Percentiles rank a stretch among this genome's conserved stretches.
phyloP scores from a whole-genome alignment of 2,329 filamentous ascomycete genomes.

The Coniochaeta sp. region DNA sequence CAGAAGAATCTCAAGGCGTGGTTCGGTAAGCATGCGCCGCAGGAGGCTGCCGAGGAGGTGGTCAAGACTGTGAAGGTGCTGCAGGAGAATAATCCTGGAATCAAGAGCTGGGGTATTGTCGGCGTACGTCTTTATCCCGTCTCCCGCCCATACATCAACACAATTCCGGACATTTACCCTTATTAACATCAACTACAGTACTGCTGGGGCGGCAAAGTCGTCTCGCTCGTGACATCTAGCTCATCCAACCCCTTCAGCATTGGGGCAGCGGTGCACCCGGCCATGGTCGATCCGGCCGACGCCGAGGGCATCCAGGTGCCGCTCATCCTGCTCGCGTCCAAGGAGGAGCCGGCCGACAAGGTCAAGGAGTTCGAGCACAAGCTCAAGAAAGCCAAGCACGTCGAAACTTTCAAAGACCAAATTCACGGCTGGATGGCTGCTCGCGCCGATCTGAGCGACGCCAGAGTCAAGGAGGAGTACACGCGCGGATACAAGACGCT shows the following conservation, averaged over 20 bases:
- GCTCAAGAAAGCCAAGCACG: slow-evolving; percentile 46
- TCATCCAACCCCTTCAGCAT: slow-evolving; percentile 44
- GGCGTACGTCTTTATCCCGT: slow-evolving; percentile 39
- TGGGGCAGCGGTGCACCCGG: slow-evolving; percentile 48
- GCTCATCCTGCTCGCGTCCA: slow-evolving; percentile 55
- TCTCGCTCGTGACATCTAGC: slow-evolving; percentile 41
- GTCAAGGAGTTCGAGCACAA: slow-evolving; percentile 49
- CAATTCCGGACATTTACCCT: background rate
- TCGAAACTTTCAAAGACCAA: slow-evolving; percentile 61
- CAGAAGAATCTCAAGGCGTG: slow-evolving; percentile 50
- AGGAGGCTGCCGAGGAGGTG: slow-evolving; percentile 38
- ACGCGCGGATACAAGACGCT: slow-evolving; percentile 53
- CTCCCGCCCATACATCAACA: background rate
- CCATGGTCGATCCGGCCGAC: slow-evolving; percentile 57
- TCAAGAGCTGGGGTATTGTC: slow-evolving; percentile 53
- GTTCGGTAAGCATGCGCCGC: slow-evolving; percentile 43
- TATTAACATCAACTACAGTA: slow-evolving; percentile 22
- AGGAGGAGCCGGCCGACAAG: slow-evolving; percentile 51
- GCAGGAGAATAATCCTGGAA: slow-evolving; percentile 40
- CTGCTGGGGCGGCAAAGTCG: slow-evolving; percentile 69
- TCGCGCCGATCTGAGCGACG: slow-evolving; percentile 49
- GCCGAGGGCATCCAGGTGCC: slow-evolving; percentile 54
- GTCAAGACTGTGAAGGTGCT: slow-evolving; percentile 49
- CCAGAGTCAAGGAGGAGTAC: slow-evolving; percentile 54
- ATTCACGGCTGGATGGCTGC: slow-evolving; percentile 72